Percentiles rank a stretch among this genome's conserved stretches.
phyloP scores from a whole-genome alignment of 1,284 basidiomycete species.

The Sporisorium iseilematis-ciliati region DNA sequence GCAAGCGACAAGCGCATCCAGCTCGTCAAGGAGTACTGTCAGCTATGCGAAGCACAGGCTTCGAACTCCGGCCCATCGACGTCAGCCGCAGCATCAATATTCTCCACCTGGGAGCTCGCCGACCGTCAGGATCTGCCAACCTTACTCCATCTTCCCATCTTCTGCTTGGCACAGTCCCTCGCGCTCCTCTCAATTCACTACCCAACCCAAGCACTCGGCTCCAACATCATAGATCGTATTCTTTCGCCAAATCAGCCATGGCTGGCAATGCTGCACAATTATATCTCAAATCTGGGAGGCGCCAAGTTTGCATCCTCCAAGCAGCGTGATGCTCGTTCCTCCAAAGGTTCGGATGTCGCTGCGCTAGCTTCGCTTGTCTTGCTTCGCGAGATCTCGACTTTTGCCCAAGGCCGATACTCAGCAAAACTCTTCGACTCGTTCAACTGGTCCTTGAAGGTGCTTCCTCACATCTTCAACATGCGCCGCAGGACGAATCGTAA shows the following conservation, averaged over 20 bases:
- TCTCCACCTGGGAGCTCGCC: slow-evolving; percentile 49
- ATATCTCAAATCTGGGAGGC: slow-evolving; percentile 42
- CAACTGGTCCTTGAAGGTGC: slow-evolving; percentile 58
- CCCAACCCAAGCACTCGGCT: slow-evolving; percentile 59
- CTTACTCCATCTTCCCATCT: slow-evolving; percentile 55
- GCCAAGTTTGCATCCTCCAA: slow-evolving; percentile 33
- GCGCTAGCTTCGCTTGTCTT: slow-evolving; percentile 53
- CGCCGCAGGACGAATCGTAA: slow-evolving; percentile 42
- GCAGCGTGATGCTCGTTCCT: slow-evolving; percentile 22
- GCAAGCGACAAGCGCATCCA: slow-evolving; percentile 44
- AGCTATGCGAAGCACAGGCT: slow-evolving; percentile 43
- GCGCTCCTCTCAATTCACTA: slow-evolving; percentile 60
- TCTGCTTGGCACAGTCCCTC: slow-evolving; percentile 61
- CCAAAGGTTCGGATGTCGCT: slow-evolving; percentile 42
- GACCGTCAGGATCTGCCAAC: slow-evolving; percentile 45
- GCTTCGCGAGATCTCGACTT: slow-evolving; percentile 54
- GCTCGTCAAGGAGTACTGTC: slow-evolving; percentile 45
- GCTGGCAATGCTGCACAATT: slow-evolving; percentile 51
- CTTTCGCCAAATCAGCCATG: slow-evolving; percentile 52
- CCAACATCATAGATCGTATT: slow-evolving; percentile 52
- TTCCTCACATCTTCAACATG: slow-evolving; percentile 58
- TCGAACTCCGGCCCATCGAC: slow-evolving; percentile 28
- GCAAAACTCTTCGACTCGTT: slow-evolving; percentile 58
- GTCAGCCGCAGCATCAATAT: slow-evolving; percentile 36
- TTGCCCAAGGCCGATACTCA: slow-evolving; percentile 56